Conservation (phyloP, 164 flowering plant species). For the grape (Vitis vinifera) region ASM3070453v1 NC_081813.1:2195501-2196000, state of each 20-base stretch:
- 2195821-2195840: conserved; percentile 97
- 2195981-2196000: not conserved
- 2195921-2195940: not conserved
- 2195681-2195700: conserved; percentile 86
- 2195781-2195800: conserved; percentile 98
- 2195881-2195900: not conserved
- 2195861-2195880: conserved; percentile 18
- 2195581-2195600: conserved; percentile 87
- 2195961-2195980: too few species aligned
- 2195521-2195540: not conserved
- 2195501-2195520: not conserved
- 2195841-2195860: conserved; percentile 99
- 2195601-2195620: conserved; percentile 91
- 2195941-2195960: not conserved
- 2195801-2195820: conserved; percentile 79
- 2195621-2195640: conserved; percentile 91
- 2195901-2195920: not conserved
- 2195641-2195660: conserved; percentile 96
- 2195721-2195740: not conserved
- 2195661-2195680: conserved; percentile 98
- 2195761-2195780: conserved; percentile 12
- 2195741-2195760: not conserved
- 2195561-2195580: conserved; percentile 92
- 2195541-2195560: conserved; percentile 95
- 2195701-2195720: not conserved